These are phyloP conservation scores for Ophiostoma novo-ulmi DNA, from an alignment of 2,329 filamentous ascomycete genomes.

Conservation along the genomic window DNA sequence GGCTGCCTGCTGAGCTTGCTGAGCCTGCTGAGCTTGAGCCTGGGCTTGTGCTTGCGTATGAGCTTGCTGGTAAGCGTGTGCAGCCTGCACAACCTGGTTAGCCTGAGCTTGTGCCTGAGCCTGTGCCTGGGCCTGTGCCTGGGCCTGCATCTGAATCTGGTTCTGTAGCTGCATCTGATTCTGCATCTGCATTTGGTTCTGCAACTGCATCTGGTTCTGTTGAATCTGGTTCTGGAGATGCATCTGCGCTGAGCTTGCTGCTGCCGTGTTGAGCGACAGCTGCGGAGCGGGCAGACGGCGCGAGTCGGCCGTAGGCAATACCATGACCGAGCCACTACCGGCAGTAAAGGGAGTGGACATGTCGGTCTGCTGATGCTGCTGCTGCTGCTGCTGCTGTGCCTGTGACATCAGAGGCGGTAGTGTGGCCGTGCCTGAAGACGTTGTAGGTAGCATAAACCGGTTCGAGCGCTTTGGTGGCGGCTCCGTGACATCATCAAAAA, in stretches of 20 bases:
- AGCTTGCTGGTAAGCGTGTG: background rate
- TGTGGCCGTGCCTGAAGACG: background rate
- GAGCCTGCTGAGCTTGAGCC: slow-evolving; percentile 19
- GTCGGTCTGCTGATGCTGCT: slow-evolving; percentile 2
- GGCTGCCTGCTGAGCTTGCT: slow-evolving; percentile 40
- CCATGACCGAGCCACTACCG: background rate
- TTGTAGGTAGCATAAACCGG: slow-evolving; percentile 25
- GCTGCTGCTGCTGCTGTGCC: background rate
- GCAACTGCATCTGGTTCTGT: background rate
- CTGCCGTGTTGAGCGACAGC: slow-evolving; percentile 58
- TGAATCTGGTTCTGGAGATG: background rate
- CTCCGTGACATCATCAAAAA: slow-evolving; percentile 47
- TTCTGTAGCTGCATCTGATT: background rate
- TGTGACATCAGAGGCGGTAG: background rate
- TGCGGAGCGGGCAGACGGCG: slow-evolving; percentile 64
- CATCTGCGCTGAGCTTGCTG: slow-evolving; percentile 2
- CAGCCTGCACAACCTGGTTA: background rate
- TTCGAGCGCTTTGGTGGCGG: slow-evolving; percentile 51
- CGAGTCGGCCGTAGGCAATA: slow-evolving; percentile 30
- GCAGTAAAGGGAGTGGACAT: background rate
- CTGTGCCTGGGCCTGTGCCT: background rate
- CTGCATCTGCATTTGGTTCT: background rate
- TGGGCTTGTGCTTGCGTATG: slow-evolving; percentile 23
- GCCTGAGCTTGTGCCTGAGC: background rate
- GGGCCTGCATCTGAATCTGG: background rate